These are phyloP conservation scores for Cladosporium sp. DNA, from an alignment of 2,329 filamentous ascomycete genomes.

Conservation along the genomic window DNA sequence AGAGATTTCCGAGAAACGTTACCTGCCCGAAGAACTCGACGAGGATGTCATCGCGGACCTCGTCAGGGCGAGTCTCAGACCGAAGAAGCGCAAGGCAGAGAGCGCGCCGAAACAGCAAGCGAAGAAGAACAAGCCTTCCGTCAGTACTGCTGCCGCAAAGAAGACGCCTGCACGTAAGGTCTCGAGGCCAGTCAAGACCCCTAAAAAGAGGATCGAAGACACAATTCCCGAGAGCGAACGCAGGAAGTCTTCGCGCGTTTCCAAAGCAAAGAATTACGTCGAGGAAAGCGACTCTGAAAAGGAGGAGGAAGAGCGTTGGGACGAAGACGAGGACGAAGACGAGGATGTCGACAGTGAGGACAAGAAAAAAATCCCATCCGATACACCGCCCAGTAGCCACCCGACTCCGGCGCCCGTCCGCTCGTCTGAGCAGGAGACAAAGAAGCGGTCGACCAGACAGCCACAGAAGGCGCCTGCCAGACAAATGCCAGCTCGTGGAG, in stretches of 20 bases:
- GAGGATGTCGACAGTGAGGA: conserved; percentile 14
- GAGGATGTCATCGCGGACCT: conserved; percentile 73
- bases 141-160: conserved; percentile 27
- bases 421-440: conserved; percentile 11
- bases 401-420: conserved; percentile 15
- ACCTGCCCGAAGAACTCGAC: conserved; percentile 66
- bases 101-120: conserved; percentile 18
- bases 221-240: conserved; percentile 37
- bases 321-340: conserved; percentile 14
- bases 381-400: conserved; percentile 28
- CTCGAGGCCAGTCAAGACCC: conserved; percentile 33
- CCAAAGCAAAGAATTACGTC: conserved; percentile 40
- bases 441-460: conserved; percentile 11
- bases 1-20: conserved; percentile 80
- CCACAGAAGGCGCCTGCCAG: conserved; percentile 14
- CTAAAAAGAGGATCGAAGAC: conserved; percentile 34
- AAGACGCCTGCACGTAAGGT: conserved; percentile 31
- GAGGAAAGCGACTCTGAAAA: conserved; percentile 42
- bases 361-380: conserved; percentile 24
- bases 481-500: conserved; percentile 17
- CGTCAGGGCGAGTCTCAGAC: conserved; percentile 65
- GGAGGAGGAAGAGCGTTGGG: conserved; percentile 32
- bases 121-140: conserved; percentile 26
- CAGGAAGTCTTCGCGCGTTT: conserved; percentile 39
- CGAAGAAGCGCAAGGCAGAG: conserved; percentile 43